These are phyloP conservation scores for Penicillium sp. DNA, from an alignment of 2,329 filamentous ascomycete genomes.

Conservation along the genomic window DNA sequence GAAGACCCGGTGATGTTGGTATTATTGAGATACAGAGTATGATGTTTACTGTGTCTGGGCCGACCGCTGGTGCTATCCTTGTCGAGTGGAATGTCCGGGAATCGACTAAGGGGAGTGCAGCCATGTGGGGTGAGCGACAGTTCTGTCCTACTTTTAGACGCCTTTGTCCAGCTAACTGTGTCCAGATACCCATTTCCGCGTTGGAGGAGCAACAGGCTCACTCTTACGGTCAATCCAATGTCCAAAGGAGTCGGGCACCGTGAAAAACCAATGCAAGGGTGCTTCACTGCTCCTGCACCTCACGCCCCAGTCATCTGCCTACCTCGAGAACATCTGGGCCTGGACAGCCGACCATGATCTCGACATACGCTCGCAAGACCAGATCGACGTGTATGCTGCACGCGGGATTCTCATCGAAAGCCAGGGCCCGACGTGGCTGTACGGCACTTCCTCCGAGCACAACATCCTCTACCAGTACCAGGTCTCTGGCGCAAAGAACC, in stretches of 20 bases:
- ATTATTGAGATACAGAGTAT: conserved; percentile 45
- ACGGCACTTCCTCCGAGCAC: conserved; percentile 49
- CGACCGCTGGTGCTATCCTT: conserved; percentile 42
- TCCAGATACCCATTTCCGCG: conserved; percentile 44
- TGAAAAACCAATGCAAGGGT: conserved; percentile 32
- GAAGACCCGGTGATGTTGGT: conserved; percentile 36
- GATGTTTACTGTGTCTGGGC: conserved; percentile 41
- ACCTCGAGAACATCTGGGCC: conserved; percentile 41
- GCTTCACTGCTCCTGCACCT: conserved; percentile 65
- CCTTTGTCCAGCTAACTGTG: not conserved
- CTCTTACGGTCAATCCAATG: conserved; percentile 37
- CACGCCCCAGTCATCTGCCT: conserved; percentile 55
- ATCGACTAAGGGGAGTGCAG: conserved; percentile 33
- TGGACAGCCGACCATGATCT: conserved; percentile 42
- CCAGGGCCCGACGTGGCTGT: conserved; percentile 60
- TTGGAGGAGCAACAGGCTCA: conserved; percentile 45
- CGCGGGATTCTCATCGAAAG: conserved; percentile 58
- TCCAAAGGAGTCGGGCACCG: conserved; percentile 25
- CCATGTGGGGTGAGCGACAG: conserved; percentile 26
- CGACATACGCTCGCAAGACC: conserved; percentile 41
- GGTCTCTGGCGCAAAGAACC: not conserved
- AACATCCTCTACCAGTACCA: conserved; percentile 5
- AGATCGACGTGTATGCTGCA: conserved; percentile 69
- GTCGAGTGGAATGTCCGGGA: conserved; percentile 44
- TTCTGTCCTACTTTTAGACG: not conserved